These are phyloP conservation scores for Plasmodium cynomolgi DNA, from an alignment of 169 alveolate genomes.

Conservation along the genomic window DNA sequence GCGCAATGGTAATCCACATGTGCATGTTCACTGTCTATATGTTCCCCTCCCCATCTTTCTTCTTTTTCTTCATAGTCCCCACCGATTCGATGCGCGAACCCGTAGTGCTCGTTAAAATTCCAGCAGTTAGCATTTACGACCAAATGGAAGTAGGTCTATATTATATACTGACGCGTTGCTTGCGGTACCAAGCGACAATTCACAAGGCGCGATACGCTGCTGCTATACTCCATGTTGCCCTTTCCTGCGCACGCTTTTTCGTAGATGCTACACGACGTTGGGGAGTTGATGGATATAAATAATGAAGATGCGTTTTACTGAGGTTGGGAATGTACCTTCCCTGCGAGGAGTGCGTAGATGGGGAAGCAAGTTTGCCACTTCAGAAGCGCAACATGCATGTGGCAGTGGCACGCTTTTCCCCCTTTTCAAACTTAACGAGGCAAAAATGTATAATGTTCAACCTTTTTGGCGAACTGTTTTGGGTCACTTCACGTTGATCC, in stretches of 20 bases:
- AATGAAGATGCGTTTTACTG: slow-evolving; percentile 52
- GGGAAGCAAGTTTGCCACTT: background rate
- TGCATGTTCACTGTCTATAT: background rate
- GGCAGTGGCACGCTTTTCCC: background rate
- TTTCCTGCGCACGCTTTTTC: background rate
- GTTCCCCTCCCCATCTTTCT: background rate
- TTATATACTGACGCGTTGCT: background rate
- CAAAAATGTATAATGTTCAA: background rate
- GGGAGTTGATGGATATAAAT: slow-evolving; percentile 28
- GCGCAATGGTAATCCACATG: background rate
- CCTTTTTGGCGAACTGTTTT: background rate
- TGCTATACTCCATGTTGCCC: background rate
- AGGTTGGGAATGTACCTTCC: background rate
- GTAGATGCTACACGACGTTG: slow-evolving; percentile 27
- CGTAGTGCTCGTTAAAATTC: slow-evolving; percentile 42
- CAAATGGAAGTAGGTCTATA: slow-evolving; percentile 25
- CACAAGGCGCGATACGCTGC: background rate
- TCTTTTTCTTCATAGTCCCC: slow-evolving; percentile 3
- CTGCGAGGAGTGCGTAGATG: background rate
- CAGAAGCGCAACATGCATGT: background rate
- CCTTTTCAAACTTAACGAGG: background rate
- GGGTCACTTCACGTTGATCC: background rate
- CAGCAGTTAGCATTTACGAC: slow-evolving; percentile 22
- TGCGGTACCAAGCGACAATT: background rate
- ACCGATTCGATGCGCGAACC: slow-evolving; percentile 22